Evolutionary conservation across 352 stramenopile genomes (phyloP).

Genomic region (Pythium graminicola): DNA sequence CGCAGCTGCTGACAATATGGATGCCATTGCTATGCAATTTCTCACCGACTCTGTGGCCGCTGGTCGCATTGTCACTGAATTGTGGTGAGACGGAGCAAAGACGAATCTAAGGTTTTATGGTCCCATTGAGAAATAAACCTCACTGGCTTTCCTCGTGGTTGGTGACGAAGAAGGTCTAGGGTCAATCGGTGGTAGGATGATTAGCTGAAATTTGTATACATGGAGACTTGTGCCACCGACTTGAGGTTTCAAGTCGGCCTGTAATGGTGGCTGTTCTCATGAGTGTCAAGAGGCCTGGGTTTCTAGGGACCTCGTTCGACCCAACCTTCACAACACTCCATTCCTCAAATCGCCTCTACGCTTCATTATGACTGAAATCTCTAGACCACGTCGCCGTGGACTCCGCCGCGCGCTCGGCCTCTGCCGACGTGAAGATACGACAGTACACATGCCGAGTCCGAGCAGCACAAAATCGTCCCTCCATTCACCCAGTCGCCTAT

Average conservation of each 20-base stretch:
- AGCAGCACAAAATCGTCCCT: neutral
- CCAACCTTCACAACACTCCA: no score
- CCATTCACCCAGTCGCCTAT: conserved; percentile 2
- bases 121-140: neutral
- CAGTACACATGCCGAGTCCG: neutral
- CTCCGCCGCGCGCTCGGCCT: conserved; percentile 16
- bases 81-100: conserved; percentile 34
- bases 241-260: neutral
- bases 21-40: conserved; percentile 29
- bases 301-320: no score
- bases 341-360: neutral
- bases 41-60: conserved; percentile 38
- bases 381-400: neutral
- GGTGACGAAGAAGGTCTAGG: neutral
- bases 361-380: neutral
- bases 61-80: conserved; percentile 56
- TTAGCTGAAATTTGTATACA: neutral
- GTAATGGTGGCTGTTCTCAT: conserved; percentile 8
- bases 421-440: neutral
- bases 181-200: neutral
- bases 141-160: neutral
- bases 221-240: neutral
- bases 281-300: neutral
- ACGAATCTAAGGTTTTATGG: no score
- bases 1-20: conserved; percentile 4